A percentile compares a stretch with the other conserved stretches of the same genome.
Evolutionary conservation across 768 basidiomycete genomes (phyloP).

Genomic region (Rubroboletus pulcherrimus): DNA sequence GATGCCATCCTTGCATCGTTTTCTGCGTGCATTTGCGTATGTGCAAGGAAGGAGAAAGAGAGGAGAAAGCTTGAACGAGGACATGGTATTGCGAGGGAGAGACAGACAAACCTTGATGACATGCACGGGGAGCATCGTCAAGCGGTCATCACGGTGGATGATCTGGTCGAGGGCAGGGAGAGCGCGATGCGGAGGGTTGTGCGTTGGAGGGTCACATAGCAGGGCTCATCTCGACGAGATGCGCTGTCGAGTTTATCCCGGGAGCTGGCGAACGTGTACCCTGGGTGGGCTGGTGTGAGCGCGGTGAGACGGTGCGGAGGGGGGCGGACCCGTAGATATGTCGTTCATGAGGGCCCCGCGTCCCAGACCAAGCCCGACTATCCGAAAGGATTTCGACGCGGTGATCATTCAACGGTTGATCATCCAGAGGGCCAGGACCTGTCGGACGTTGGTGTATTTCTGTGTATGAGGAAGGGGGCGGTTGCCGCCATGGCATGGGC

Average conservation of each 20-base stretch:
- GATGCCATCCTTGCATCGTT: slow-evolving; percentile 75
- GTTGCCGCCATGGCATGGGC: slow-evolving; percentile 42
- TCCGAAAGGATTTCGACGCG: slow-evolving; percentile 51
- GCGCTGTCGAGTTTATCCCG: slow-evolving; percentile 38
- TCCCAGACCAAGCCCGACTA: slow-evolving; percentile 93
- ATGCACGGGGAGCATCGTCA: slow-evolving; percentile 88
- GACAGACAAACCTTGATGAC: slow-evolving; percentile 63
- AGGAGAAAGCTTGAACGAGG: neutral
- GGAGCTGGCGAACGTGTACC: slow-evolving; percentile 42
- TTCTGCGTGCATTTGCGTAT: slow-evolving; percentile 44
- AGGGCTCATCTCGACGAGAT: slow-evolving; percentile 79
- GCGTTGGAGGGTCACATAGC: slow-evolving; percentile 64
- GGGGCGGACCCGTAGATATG: slow-evolving; percentile 62
- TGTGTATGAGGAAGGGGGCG: slow-evolving; percentile 18
- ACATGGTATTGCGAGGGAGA: neutral
- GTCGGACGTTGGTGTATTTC: slow-evolving; percentile 14
- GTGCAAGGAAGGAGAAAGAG: neutral
- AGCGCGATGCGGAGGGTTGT: slow-evolving; percentile 49
- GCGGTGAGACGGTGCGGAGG: neutral
- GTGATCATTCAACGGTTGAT: slow-evolving; percentile 66
- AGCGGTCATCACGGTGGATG: slow-evolving; percentile 43
- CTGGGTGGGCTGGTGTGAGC: neutral
- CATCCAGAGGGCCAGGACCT: slow-evolving; percentile 89
- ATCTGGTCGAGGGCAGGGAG: slow-evolving; percentile 69
- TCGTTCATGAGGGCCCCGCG: slow-evolving; percentile 90